These are phyloP conservation scores for Solanum ahanhuiri DNA, from an alignment of 257 asterid genomes.

Conservation along the genomic window DNA sequence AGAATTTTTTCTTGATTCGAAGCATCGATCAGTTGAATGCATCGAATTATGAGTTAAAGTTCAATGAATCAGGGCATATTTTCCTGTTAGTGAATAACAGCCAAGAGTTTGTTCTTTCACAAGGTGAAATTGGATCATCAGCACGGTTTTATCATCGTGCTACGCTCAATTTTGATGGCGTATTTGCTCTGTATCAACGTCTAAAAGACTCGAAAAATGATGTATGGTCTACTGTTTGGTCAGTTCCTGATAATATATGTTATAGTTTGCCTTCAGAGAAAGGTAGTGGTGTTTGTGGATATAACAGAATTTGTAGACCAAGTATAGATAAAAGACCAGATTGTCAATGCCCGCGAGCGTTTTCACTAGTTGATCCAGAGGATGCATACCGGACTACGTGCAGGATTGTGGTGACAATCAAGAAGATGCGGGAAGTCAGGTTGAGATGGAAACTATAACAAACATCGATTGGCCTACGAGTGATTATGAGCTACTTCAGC, in stretches of 20 bases:
- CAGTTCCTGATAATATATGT: conserved; percentile 18
- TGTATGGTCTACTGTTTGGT: conserved; percentile 16
- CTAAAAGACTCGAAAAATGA: conserved; percentile 9
- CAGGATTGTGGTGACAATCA: conserved; percentile 11
- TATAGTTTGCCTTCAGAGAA: neutral
- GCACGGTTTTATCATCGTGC: conserved; percentile 14
- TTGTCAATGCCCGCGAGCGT: conserved; percentile 28
- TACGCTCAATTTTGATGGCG: conserved; percentile 29
- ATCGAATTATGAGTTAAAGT: conserved; percentile 7
- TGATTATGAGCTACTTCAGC: conserved; percentile 18
- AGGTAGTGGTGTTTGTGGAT: conserved; percentile 51
- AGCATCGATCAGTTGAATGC: neutral
- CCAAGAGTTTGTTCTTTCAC: neutral
- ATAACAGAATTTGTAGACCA: conserved; percentile 24
- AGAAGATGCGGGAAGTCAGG: neutral
- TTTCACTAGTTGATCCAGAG: conserved; percentile 17
- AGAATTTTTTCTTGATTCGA: conserved; percentile 2
- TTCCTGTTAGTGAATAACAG: neutral
- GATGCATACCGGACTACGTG: conserved; percentile 26
- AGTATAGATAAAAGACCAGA: conserved; percentile 8
- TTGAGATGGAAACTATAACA: neutral
- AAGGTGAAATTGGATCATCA: neutral
- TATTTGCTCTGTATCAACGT: conserved; percentile 20
- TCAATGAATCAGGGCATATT: conserved; percentile 16
- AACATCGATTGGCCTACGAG: conserved; percentile 26